Percentiles rank a stretch among this genome's conserved stretches.
These are phyloP conservation scores for Eucommia ulmoides DNA, from an alignment of 257 asterid genomes.

Conservation along the genomic window DNA sequence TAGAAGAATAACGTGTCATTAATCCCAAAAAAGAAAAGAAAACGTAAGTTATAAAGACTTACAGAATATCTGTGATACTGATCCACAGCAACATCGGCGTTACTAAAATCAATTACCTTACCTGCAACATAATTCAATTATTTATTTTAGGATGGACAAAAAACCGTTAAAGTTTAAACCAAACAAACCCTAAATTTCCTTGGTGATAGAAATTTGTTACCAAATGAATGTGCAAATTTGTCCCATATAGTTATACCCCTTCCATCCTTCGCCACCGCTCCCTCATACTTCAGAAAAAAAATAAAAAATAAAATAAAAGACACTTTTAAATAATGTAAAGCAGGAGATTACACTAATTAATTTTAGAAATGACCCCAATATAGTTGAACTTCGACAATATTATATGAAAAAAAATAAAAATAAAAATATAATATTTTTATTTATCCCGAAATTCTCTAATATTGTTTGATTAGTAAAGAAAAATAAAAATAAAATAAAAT, in stretches of 20 bases:
- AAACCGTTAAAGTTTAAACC: background rate
- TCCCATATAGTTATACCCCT: constrained; percentile 80
- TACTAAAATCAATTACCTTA: constrained; percentile 56
- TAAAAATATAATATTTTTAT: no score
- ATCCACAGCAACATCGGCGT: constrained; percentile 70
- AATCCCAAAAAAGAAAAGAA: background rate
- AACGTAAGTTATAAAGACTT: constrained; percentile 9
- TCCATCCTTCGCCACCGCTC: constrained; percentile 78
- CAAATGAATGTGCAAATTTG: constrained; percentile 59
- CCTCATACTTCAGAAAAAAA: constrained; percentile 22
- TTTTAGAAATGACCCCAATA: no score
- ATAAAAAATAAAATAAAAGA: no score
- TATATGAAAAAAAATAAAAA: no score
- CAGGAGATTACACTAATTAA: no score
- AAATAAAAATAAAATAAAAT: no score
- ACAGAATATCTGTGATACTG: constrained; percentile 68
- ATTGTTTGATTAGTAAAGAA: no score
- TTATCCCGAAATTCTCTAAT: no score
- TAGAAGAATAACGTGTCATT: background rate
- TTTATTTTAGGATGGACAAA: background rate
- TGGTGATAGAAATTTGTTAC: constrained; percentile 16
- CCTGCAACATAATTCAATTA: constrained; percentile 25
- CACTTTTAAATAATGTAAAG: no score
- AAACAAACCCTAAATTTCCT: background rate
- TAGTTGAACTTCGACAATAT: no score